Evolutionary conservation across 2,329 filamentous ascomycete genomes (phyloP).

Genomic region (Scedosporium dehoogii): DNA sequence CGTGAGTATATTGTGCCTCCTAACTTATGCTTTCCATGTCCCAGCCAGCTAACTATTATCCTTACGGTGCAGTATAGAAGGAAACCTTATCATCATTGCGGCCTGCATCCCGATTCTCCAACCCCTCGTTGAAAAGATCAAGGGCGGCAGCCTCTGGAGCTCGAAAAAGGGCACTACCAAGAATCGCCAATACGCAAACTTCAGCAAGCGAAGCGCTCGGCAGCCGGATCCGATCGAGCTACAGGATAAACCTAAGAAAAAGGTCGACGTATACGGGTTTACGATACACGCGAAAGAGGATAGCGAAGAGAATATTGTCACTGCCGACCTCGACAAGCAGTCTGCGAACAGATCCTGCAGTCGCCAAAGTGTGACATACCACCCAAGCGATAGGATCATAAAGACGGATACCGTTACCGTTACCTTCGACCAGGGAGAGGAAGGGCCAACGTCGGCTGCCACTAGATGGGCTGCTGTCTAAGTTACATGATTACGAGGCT

Average conservation of each 20-base stretch:
- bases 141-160: constrained; percentile 7
- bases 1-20: neutral
- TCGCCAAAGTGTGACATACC: neutral
- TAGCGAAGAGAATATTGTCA: constrained; percentile 3
- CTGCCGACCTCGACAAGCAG: neutral
- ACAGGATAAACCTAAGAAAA: neutral
- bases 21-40: neutral
- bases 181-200: neutral
- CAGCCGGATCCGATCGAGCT: neutral
- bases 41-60: neutral
- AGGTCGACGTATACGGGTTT: neutral
- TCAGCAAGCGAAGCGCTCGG: neutral
- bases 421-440: neutral
- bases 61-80: constrained; percentile 14
- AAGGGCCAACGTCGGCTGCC: neutral
- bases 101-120: constrained; percentile 19
- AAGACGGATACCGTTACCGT: neutral
- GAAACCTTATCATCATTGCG: constrained; percentile 19
- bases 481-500: neutral
- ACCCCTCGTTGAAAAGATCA: constrained; percentile 15
- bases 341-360: neutral
- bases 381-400: neutral
- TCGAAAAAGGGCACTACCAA: constrained; percentile 8
- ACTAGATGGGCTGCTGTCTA: neutral
- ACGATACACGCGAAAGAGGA: neutral